phyloP scores from a whole-genome alignment of 2,329 filamentous ascomycete genomes.

The Pezicula neosporulosa region DNA sequence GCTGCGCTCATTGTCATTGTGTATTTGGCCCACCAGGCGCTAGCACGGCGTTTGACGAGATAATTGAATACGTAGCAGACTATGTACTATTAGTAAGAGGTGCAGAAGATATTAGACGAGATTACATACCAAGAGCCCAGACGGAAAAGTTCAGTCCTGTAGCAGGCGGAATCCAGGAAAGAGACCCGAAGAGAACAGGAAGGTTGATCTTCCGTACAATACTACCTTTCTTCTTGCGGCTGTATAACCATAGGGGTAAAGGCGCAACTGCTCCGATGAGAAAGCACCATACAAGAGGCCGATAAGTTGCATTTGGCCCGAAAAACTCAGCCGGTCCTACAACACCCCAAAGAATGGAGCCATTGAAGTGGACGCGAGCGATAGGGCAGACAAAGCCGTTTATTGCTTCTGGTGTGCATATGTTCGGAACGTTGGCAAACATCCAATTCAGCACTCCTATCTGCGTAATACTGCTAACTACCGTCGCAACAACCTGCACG shows the following conservation, averaged over 20 bases:
- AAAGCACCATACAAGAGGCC: constrained; percentile 78
- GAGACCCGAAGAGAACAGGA: constrained; percentile 77
- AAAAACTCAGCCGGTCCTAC: constrained; percentile 83
- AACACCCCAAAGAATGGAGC: constrained; percentile 85
- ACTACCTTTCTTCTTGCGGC: constrained; percentile 53
- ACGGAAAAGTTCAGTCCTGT: constrained; percentile 85
- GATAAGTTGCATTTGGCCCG: constrained; percentile 70
- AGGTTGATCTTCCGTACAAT: constrained; percentile 75
- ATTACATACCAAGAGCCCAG: constrained; percentile 57
- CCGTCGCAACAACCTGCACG: constrained; percentile 73
- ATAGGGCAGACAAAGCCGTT: constrained; percentile 88
- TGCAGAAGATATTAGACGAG: too few relatives aligned
- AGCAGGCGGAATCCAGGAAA: constrained; percentile 84
- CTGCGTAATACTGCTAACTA: constrained; percentile 76
- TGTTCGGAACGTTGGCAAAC: constrained; percentile 70
- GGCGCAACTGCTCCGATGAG: constrained; percentile 72
- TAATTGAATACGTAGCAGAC: constrained; percentile 86
- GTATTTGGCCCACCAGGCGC: constrained; percentile 86
- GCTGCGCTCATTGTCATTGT: constrained; percentile 86
- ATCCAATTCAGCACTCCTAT: constrained; percentile 89
- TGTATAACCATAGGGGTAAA: constrained; percentile 70
- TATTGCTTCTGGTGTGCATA: constrained; percentile 77
- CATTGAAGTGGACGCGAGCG: constrained; percentile 85
- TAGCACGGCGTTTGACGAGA: constrained; percentile 63
- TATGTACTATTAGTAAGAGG: too few relatives aligned